Percentiles rank a stretch among this genome's conserved stretches.
These are phyloP conservation scores for Pharnaceum exiguum DNA, from an alignment of 148 eudicot species.

Conservation along the genomic window DNA sequence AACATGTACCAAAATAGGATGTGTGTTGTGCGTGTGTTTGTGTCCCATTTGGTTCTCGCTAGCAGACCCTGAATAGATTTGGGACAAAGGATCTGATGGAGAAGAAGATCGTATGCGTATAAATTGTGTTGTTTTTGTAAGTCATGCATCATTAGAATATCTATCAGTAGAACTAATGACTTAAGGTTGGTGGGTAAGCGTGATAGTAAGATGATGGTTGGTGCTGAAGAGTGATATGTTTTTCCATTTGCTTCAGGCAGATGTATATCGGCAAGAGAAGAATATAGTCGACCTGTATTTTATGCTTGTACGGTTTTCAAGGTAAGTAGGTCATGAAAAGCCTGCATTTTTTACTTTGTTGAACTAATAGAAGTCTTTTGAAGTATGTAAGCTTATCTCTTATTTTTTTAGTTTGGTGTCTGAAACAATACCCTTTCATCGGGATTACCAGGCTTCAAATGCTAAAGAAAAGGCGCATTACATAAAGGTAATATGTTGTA, in stretches of 20 bases:
- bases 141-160: too few relatives aligned
- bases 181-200: too few relatives aligned
- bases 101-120: too few relatives aligned
- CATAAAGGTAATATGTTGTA: conserved; percentile 47
- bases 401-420: conserved; percentile 68
- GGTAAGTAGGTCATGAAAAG: conserved; percentile 39
- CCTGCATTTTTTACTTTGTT: conserved; percentile 11
- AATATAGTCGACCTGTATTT: conserved; percentile 76
- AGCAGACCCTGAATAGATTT: too few relatives aligned
- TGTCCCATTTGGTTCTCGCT: too few relatives aligned
- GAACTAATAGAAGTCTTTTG: not conserved
- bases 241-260: conserved; percentile 52
- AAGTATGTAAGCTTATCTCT: conserved; percentile 18
- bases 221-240: too few relatives aligned
- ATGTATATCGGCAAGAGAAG: conserved; percentile 65
- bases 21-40: too few relatives aligned
- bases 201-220: too few relatives aligned
- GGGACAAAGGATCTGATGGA: too few relatives aligned
- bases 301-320: conserved; percentile 85
- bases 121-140: too few relatives aligned
- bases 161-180: too few relatives aligned
- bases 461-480: conserved; percentile 47
- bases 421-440: conserved; percentile 90
- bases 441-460: conserved; percentile 66
- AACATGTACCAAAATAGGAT: too few relatives aligned